These are phyloP conservation scores for Wallacemonas sp. DNA, from an alignment of 208 protist species.

Conservation along the genomic window DNA sequence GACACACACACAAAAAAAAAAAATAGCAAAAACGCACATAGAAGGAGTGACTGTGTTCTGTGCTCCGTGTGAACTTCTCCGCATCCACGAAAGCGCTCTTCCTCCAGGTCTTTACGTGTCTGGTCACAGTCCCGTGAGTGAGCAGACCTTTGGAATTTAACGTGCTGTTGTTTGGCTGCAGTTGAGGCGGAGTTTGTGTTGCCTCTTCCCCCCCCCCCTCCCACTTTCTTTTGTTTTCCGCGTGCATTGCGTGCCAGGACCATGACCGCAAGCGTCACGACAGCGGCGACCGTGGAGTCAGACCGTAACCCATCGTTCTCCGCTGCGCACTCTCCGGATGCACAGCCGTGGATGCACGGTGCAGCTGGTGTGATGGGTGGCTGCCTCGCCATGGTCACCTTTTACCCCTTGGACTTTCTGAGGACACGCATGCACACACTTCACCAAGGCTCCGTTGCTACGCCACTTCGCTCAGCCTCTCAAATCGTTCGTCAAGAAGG, in stretches of 20 bases:
- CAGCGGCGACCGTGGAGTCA: not conserved
- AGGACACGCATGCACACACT: conserved; percentile 81
- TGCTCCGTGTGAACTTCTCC: too few relatives aligned
- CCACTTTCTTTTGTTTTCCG: not conserved
- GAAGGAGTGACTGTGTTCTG: too few relatives aligned
- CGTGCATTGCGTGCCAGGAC: not conserved
- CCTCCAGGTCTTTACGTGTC: too few relatives aligned
- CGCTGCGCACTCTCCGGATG: conserved; percentile 1
- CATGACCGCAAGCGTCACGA: not conserved
- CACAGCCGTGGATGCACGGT: conserved; percentile 74
- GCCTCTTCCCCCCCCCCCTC: too few relatives aligned
- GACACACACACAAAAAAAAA: not conserved
- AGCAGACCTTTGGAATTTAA: too few relatives aligned
- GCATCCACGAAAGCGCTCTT: too few relatives aligned
- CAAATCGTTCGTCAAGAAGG: conserved; percentile 69
- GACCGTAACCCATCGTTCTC: not conserved
- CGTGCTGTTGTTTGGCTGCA: too few relatives aligned
- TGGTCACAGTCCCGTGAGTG: too few relatives aligned
- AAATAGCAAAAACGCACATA: not conserved
- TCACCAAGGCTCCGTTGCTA: conserved; percentile 42
- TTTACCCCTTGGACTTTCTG: conserved; percentile 87
- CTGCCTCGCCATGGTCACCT: conserved; percentile 63
- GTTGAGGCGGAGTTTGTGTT: too few relatives aligned
- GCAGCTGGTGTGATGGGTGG: conserved; percentile 67
- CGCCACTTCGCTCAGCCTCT: conserved; percentile 41